Evolutionary conservation across 352 stramenopile genomes (phyloP).

Genomic region (Halophytophthora batemanensis): DNA sequence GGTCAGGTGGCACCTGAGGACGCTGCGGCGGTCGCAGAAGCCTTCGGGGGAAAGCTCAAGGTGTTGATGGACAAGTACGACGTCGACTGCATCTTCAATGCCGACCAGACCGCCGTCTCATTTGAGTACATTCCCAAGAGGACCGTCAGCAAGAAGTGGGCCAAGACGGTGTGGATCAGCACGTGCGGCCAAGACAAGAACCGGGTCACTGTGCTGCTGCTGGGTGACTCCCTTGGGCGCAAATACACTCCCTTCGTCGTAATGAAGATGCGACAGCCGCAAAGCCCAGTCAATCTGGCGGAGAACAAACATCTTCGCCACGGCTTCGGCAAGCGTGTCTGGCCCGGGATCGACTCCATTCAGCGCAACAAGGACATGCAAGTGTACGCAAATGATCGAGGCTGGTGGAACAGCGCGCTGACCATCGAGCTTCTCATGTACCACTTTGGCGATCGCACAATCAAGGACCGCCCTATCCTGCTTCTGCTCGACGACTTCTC

Average conservation of each 20-base stretch:
- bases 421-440: slow-evolving; percentile 7
- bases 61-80: slow-evolving; percentile 4
- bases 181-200: slow-evolving; percentile 20
- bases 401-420: slow-evolving; percentile 7
- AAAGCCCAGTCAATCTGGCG: slow-evolving; percentile 1
- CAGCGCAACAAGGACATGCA: slow-evolving; percentile 4
- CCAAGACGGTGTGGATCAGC: slow-evolving; percentile 25
- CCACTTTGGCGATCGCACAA: slow-evolving; percentile 2
- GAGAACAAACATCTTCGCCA: slow-evolving; percentile 14
- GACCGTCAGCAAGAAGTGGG: slow-evolving; percentile 14
- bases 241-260: slow-evolving; percentile 21
- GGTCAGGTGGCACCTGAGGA: slow-evolving; percentile 9
- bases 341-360: slow-evolving; percentile 13
- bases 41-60: slow-evolving; percentile 5
- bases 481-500: slow-evolving; percentile 15
- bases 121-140: slow-evolving; percentile 32
- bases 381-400: slow-evolving; percentile 20
- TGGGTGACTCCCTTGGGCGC: slow-evolving; percentile 14
- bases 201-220: slow-evolving; percentile 19
- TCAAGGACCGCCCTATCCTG: background rate
- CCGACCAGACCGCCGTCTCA: slow-evolving; percentile 23
- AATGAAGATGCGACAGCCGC: slow-evolving; percentile 6
- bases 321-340: slow-evolving; percentile 20
- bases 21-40: background rate
- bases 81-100: slow-evolving; percentile 24